A percentile compares a stretch with the other conserved stretches of the same genome.
Conservation (phyloP, 441 rosid genomes). For the Arabidopsis lyrata region DNA sequence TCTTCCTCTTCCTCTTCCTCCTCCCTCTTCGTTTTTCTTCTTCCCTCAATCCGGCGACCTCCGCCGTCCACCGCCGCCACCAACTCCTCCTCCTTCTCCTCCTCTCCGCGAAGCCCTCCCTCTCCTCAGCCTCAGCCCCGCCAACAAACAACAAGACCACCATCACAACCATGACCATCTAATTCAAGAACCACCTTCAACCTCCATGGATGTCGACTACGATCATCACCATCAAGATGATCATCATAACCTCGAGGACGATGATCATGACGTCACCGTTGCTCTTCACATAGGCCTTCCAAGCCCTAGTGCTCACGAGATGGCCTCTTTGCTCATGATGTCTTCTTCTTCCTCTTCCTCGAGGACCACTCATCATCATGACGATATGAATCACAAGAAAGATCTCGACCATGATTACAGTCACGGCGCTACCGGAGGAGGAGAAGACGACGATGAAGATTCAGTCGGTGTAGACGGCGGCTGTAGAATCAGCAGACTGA, state of each 20-base stretch:
- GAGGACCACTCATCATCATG: conserved; percentile 46
- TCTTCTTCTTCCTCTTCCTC: conserved; percentile 66
- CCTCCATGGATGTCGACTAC: conserved; percentile 65
- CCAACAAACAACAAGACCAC: conserved; percentile 51
- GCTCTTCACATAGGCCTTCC: conserved; percentile 96
- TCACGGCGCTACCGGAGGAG: conserved; percentile 47
- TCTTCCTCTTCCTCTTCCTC: conserved; percentile 40
- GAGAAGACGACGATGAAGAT: conserved; percentile 56
- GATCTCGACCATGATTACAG: conserved; percentile 33
- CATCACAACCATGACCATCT: conserved; percentile 32
- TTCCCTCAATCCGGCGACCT: conserved; percentile 34
- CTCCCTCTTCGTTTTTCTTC: conserved; percentile 44
- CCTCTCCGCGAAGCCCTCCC: conserved; percentile 91
- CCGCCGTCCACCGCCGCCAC: conserved; percentile 40
- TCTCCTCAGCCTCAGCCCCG: conserved; percentile 74
- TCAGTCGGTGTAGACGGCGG: conserved; percentile 52
- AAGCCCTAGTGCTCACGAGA: conserved; percentile 83
- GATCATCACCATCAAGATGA: conserved; percentile 46
- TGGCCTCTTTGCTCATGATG: conserved; percentile 64
- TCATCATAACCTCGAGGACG: conserved; percentile 34
- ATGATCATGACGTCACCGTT: conserved; percentile 67
- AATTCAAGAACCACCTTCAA: conserved; percentile 47
- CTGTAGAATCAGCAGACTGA: conserved; percentile 68
- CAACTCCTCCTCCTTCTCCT: conserved; percentile 75
- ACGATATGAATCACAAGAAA: conserved; percentile 35